These are phyloP conservation scores for Ustilago esculenta DNA, from an alignment of 1,284 basidiomycete genomes.

Conservation along the genomic window DNA sequence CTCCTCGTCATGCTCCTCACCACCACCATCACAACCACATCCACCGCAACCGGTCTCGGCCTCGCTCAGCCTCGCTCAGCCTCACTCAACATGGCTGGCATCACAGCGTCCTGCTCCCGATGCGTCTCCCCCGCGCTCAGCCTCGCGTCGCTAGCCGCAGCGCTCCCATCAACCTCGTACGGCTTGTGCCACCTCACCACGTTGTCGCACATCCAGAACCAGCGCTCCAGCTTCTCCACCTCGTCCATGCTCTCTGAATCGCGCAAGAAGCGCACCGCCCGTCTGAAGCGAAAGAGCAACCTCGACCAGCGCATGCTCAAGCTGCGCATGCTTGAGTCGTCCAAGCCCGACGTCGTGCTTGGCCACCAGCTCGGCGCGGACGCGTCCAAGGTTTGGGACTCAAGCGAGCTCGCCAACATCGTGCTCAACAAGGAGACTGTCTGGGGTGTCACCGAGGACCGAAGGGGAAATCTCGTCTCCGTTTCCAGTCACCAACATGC, in stretches of 20 bases:
- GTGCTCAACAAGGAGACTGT: slow-evolving; percentile 59
- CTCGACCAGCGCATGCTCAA: slow-evolving; percentile 63
- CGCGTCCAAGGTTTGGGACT: slow-evolving; percentile 56
- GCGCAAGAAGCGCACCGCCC: slow-evolving; percentile 49
- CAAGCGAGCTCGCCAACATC: slow-evolving; percentile 55
- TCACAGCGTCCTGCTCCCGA: slow-evolving; percentile 32
- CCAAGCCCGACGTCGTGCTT: slow-evolving; percentile 76
- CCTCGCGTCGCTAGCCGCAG: slow-evolving; percentile 24
- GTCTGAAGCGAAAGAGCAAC: slow-evolving; percentile 64
- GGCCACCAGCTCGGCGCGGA: slow-evolving; percentile 72
- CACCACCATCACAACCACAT: slow-evolving; percentile 1
- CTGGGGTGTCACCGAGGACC: slow-evolving; percentile 62
- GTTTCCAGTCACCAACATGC: slow-evolving; percentile 8
- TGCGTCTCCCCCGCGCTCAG: slow-evolving; percentile 23
- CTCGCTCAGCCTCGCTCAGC: too few relatives aligned
- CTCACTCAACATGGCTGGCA: slow-evolving; percentile 15
- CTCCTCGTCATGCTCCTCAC: slow-evolving; percentile 7
- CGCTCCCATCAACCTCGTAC: slow-evolving; percentile 35
- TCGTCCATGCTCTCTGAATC: slow-evolving; percentile 42
- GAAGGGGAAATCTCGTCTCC: slow-evolving; percentile 56
- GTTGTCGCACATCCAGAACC: slow-evolving; percentile 3
- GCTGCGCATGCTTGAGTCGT: slow-evolving; percentile 66
- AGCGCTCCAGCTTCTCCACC: slow-evolving; percentile 37
- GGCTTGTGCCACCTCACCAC: slow-evolving; percentile 7
- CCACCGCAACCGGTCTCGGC: too few relatives aligned